These are phyloP conservation scores for Groenewaldozyma tartarivorans DNA, from an alignment of 805 yeast genomes.

Conservation along the genomic window DNA sequence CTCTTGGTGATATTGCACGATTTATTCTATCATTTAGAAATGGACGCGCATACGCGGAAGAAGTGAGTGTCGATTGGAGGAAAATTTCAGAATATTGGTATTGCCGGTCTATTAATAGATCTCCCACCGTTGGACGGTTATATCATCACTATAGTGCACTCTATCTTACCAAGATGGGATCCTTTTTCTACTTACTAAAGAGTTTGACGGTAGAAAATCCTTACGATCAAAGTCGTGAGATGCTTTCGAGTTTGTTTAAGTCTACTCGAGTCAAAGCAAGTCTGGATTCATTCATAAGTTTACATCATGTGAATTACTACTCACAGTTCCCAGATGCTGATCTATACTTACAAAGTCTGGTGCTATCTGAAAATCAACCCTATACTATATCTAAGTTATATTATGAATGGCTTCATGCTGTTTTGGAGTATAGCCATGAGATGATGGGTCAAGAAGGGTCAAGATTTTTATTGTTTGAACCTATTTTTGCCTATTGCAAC, in stretches of 20 bases:
- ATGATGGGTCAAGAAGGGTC: not conserved
- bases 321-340: not conserved
- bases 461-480: slow-evolving; percentile 5
- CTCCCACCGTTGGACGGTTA: slow-evolving; percentile 76
- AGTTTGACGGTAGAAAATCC: slow-evolving; percentile 14
- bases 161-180: slow-evolving; percentile 47
- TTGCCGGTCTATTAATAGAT: slow-evolving; percentile 56
- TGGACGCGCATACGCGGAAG: too few relatives aligned
- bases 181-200: slow-evolving; percentile 19
- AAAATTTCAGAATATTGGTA: slow-evolving; percentile 79
- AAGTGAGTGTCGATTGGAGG: slow-evolving; percentile 72
- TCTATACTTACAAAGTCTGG: not conserved
- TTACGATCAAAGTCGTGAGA: slow-evolving; percentile 1
- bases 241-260: not conserved
- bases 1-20: slow-evolving; percentile 74
- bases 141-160: slow-evolving; percentile 86
- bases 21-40: slow-evolving; percentile 83
- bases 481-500: slow-evolving; percentile 16
- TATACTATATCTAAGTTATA: not conserved
- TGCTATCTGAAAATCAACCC: not conserved
- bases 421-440: not conserved
- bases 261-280: not conserved
- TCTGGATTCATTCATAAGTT: slow-evolving; percentile 6
- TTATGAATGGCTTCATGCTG: not conserved
- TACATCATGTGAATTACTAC: slow-evolving; percentile 11